Evolutionary conservation across 2,329 filamentous ascomycete genomes (phyloP).

Genomic region (Sporothrix mexicana): DNA sequence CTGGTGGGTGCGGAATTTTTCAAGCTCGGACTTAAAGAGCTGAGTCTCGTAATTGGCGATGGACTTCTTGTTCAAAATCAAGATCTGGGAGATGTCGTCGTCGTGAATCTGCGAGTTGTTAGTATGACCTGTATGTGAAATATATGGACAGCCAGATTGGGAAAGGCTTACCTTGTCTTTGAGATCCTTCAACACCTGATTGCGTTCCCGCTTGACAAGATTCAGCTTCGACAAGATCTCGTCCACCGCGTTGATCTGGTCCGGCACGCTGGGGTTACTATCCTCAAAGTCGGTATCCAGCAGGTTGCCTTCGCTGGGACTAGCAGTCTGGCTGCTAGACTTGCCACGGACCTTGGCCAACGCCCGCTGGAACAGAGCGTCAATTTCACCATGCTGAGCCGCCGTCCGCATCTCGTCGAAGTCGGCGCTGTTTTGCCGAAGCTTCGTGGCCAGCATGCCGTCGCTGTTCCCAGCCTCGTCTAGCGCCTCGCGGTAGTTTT

Average conservation of each 20-base stretch:
- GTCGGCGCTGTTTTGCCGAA: conserved; percentile 83
- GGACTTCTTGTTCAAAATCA: conserved; percentile 97
- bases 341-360: conserved; percentile 76
- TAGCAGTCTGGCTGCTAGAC: conserved; percentile 65
- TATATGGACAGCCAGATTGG: neutral
- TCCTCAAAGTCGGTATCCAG: conserved; percentile 94
- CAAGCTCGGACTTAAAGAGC: conserved; percentile 93
- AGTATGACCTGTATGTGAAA: neutral
- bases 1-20: conserved; percentile 94
- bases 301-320: conserved; percentile 75
- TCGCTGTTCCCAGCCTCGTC: conserved; percentile 91
- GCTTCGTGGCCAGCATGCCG: conserved; percentile 78
- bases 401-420: conserved; percentile 96
- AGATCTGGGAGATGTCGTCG: conserved; percentile 95
- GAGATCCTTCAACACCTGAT: conserved; percentile 91
- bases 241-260: conserved; percentile 89
- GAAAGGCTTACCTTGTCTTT: conserved; percentile 82
- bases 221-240: conserved; percentile 90
- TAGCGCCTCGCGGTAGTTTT: conserved; percentile 85
- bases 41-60: conserved; percentile 91
- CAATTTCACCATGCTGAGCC: conserved; percentile 82
- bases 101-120: conserved; percentile 72
- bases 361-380: conserved; percentile 85
- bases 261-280: conserved; percentile 76
- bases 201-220: conserved; percentile 87